Conservation (phyloP, 2,329 filamentous ascomycete genomes). For the Colletotrichum noveboracense region DNA sequence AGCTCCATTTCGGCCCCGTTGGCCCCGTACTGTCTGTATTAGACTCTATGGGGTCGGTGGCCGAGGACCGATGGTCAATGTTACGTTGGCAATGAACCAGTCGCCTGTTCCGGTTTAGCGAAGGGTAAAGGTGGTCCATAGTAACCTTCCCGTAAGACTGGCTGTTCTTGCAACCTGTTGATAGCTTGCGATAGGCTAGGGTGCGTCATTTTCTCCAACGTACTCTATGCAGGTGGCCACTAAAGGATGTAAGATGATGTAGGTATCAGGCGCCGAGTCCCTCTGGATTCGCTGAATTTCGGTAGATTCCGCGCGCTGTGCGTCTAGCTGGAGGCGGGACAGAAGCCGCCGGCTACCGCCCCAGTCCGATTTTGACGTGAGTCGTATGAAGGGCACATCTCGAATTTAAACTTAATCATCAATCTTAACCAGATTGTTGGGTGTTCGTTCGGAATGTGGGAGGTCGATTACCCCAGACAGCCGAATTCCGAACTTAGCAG, state of each 20-base stretch:
- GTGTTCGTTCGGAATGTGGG: background rate
- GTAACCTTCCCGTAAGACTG: background rate
- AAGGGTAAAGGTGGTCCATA: background rate
- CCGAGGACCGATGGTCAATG: background rate
- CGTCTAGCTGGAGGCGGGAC: background rate
- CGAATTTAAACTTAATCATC: background rate
- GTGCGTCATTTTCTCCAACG: slow-evolving; percentile 12
- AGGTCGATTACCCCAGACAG: background rate
- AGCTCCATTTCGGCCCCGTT: background rate
- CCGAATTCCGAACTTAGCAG: background rate
- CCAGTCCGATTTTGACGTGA: background rate
- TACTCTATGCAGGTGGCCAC: background rate
- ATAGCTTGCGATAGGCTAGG: slow-evolving; percentile 12
- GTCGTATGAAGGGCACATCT: background rate
- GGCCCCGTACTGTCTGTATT: background rate
- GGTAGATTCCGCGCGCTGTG: background rate
- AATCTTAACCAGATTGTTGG: background rate
- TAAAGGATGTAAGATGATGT: slow-evolving; percentile 9
- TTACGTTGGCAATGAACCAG: background rate
- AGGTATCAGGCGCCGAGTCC: background rate
- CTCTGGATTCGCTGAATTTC: background rate
- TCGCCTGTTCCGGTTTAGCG: background rate
- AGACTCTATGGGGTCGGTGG: background rate
- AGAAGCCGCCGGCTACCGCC: background rate
- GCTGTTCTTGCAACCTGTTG: background rate